Conservation (phyloP, 2,329 filamentous ascomycete species). For the Capronia americana region DNA sequence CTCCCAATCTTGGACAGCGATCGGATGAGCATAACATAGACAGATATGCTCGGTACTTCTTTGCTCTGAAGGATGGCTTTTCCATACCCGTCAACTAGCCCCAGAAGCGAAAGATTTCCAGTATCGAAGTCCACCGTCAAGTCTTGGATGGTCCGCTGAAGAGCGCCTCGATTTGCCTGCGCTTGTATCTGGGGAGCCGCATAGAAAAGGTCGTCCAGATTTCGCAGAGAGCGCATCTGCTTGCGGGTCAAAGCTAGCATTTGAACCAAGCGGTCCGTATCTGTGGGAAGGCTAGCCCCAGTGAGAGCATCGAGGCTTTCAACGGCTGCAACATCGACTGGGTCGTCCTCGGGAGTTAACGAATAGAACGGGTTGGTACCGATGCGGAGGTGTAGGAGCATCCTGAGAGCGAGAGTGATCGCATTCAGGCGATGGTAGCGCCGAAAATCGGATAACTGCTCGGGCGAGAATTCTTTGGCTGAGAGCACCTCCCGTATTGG, state of each 20-base stretch:
- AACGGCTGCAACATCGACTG: slow-evolving; percentile 12
- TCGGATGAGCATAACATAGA: slow-evolving; percentile 33
- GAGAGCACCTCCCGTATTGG: slow-evolving; percentile 11
- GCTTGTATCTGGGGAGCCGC: slow-evolving; percentile 24
- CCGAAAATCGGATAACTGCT: slow-evolving; percentile 27
- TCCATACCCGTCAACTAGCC: slow-evolving; percentile 32
- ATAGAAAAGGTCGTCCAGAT: slow-evolving; percentile 21
- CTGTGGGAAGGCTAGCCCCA: slow-evolving; percentile 8
- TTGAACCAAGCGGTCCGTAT: slow-evolving; percentile 26
- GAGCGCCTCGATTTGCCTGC: slow-evolving; percentile 18
- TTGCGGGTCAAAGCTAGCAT: slow-evolving; percentile 27
- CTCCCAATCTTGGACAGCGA: slow-evolving; percentile 25
- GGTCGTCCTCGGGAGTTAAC: slow-evolving; percentile 20
- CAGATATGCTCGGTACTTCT: slow-evolving; percentile 26
- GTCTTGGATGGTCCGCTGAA: slow-evolving; percentile 24
- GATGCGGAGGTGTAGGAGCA: slow-evolving; percentile 34
- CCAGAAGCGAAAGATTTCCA: slow-evolving; percentile 25
- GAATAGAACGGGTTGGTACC: slow-evolving; percentile 30
- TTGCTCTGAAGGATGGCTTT: slow-evolving; percentile 28
- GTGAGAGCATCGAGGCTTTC: neutral
- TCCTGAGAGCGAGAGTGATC: slow-evolving; percentile 29
- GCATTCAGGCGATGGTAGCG: slow-evolving; percentile 35
- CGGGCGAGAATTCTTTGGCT: slow-evolving; percentile 21
- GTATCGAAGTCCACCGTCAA: slow-evolving; percentile 27
- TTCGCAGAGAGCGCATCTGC: slow-evolving; percentile 24